Percentiles rank a stretch among this genome's conserved stretches.
phyloP scores from a whole-genome alignment of 108 stramenopile genomes.

The Skeletonema tropicum region DNA sequence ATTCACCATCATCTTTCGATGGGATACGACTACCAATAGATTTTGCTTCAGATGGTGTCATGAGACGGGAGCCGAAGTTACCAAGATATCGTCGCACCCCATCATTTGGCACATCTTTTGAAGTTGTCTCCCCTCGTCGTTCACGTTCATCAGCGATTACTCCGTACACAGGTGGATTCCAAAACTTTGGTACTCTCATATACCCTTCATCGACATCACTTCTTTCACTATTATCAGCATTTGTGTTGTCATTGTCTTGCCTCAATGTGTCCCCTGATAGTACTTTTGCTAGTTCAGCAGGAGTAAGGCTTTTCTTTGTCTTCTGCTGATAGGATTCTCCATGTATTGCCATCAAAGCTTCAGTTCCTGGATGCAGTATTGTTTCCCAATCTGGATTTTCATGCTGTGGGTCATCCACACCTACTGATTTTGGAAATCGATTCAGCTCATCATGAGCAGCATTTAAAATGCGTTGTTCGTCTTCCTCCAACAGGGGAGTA shows the following conservation, averaged over 20 bases:
- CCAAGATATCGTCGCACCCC: slow-evolving; percentile 76
- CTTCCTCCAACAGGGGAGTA: slow-evolving; percentile 10
- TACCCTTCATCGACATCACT: slow-evolving; percentile 13
- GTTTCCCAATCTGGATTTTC: slow-evolving; percentile 32
- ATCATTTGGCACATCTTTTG: too few relatives aligned
- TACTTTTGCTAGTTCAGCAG: slow-evolving; percentile 15
- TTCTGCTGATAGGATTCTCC: slow-evolving; percentile 14
- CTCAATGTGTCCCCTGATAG: slow-evolving; percentile 16
- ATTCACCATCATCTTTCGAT: slow-evolving; percentile 10
- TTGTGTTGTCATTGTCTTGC: not conserved
- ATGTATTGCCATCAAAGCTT: slow-evolving; percentile 19
- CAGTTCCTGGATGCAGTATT: slow-evolving; percentile 45
- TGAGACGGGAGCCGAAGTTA: slow-evolving; percentile 67
- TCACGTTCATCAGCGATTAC: slow-evolving; percentile 40
- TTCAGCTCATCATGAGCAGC: slow-evolving; percentile 20
- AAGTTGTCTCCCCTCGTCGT: not conserved
- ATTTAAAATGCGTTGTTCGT: slow-evolving; percentile 18
- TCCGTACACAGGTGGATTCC: slow-evolving; percentile 38
- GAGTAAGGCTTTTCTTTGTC: slow-evolving; percentile 2
- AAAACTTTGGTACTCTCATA: slow-evolving; percentile 56
- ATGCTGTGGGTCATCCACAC: slow-evolving; percentile 12
- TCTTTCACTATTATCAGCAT: not conserved
- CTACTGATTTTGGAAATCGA: slow-evolving; percentile 41
- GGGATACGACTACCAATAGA: slow-evolving; percentile 60
- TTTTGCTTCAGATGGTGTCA: slow-evolving; percentile 66